Conservation (phyloP, 2,329 filamentous ascomycete species). For the Zymoseptoria tritici region DNA sequence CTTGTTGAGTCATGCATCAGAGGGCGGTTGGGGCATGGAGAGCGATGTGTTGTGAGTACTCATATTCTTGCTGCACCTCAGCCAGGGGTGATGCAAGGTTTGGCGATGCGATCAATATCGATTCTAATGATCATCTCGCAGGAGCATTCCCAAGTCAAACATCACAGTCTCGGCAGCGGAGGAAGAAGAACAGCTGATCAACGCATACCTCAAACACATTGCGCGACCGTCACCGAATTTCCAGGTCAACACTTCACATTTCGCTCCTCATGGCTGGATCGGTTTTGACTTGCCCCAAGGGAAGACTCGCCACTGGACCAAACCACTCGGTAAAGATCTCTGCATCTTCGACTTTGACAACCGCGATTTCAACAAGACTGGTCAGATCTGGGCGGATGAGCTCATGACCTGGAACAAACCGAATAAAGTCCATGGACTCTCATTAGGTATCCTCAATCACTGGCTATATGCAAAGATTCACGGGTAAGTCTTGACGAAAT, state of each 20-base stretch:
- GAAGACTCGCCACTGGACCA: neutral
- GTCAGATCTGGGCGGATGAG: neutral
- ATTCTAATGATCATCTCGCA: neutral
- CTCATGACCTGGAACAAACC: slow-evolving; percentile 3
- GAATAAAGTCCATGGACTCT: slow-evolving; percentile 1
- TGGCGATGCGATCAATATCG: neutral
- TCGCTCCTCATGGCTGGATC: neutral
- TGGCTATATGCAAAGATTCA: slow-evolving; percentile 3
- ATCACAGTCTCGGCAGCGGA: neutral
- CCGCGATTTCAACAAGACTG: neutral
- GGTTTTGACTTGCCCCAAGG: neutral
- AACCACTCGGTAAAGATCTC: neutral
- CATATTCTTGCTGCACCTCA: neutral
- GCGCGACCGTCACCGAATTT: neutral
- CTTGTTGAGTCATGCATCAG: neutral
- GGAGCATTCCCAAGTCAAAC: neutral
- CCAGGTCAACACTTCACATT: neutral
- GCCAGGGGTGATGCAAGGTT: neutral
- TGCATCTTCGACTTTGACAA: slow-evolving; percentile 6
- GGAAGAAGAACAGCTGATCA: neutral
- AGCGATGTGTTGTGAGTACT: neutral
- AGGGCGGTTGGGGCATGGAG: neutral
- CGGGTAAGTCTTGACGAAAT: neutral
- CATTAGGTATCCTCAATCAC: slow-evolving; percentile 6
- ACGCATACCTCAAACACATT: neutral